phyloP scores from a whole-genome alignment of 1,139 yeast species.

The Protomyces inouyei region DNA sequence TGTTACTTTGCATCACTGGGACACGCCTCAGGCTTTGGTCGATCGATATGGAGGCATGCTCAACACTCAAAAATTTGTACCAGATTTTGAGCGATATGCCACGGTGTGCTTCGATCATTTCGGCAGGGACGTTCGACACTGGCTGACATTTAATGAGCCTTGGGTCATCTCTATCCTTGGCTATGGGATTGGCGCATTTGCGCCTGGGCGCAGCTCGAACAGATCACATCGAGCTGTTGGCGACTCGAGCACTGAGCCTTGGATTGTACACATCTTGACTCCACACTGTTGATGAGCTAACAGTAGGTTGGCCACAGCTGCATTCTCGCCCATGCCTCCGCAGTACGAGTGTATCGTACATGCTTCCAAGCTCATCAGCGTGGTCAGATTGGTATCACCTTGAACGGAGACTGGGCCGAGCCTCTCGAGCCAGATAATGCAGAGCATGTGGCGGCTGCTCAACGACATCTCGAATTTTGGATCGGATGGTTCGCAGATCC shows the following conservation, averaged over 20 bases:
- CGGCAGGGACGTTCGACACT: conserved; percentile 41
- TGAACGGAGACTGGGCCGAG: conserved; percentile 25
- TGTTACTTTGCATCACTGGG: conserved; percentile 43
- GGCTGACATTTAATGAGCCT: conserved; percentile 44
- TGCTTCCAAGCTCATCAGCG: conserved; percentile 38
- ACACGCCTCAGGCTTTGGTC: conserved; percentile 39
- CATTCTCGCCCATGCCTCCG: conserved; percentile 39
- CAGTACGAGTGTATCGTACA: conserved; percentile 39
- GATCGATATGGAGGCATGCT: conserved; percentile 38
- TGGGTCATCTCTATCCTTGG: conserved; percentile 33
- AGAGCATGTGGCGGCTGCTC: conserved; percentile 37
- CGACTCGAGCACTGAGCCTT: conserved; percentile 13
- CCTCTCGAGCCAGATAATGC: conserved; percentile 10
- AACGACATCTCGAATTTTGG: conserved; percentile 36
- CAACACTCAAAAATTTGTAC: conserved; percentile 36
- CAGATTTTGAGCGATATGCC: conserved; percentile 42
- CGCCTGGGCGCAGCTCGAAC: conserved; percentile 13
- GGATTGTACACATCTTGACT: neutral
- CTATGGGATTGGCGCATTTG: conserved; percentile 9
- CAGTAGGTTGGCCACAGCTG: conserved; percentile 37
- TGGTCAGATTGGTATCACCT: conserved; percentile 31
- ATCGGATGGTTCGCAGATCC: conserved; percentile 41
- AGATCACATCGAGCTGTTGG: conserved; percentile 14
- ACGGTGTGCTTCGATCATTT: conserved; percentile 40
- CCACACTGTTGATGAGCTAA: neutral